A percentile compares a stretch with the other conserved stretches of the same genome.
Evolutionary conservation across 768 basidiomycete genomes (phyloP).

Genomic region (Collybia mongolica): DNA sequence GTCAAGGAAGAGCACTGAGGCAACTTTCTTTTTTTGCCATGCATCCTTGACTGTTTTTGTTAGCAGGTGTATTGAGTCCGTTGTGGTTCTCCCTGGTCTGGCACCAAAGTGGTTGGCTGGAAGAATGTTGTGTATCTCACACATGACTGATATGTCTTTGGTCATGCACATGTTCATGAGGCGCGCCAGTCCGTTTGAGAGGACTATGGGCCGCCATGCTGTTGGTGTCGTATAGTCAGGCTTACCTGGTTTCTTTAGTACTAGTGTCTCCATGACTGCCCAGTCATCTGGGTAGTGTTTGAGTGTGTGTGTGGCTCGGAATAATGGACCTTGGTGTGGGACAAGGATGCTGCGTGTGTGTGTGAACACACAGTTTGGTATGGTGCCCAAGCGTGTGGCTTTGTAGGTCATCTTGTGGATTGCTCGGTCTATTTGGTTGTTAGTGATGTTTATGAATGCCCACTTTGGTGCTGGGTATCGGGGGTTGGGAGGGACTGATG

Average conservation of each 20-base stretch:
- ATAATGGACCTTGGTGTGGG: no score
- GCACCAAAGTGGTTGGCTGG: conserved; percentile 25
- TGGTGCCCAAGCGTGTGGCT: neutral
- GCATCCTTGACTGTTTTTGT: conserved; percentile 31
- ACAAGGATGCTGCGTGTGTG: no score
- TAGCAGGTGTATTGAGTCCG: conserved; percentile 28
- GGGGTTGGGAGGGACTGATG: neutral
- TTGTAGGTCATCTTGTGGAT: neutral
- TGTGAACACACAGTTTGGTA: neutral
- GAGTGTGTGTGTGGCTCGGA: no score
- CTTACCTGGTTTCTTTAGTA: neutral
- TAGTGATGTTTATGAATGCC: neutral
- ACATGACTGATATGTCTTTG: neutral
- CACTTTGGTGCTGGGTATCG: neutral
- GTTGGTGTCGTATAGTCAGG: neutral
- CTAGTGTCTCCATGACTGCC: neutral
- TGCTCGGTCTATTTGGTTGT: neutral
- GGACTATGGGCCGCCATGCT: neutral
- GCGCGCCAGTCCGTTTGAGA: neutral
- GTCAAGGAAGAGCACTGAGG: conserved; percentile 24
- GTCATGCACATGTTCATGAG: neutral
- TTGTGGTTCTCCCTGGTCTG: conserved; percentile 23
- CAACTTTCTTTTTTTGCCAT: conserved; percentile 25
- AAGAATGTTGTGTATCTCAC: neutral
- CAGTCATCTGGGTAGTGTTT: no score